A percentile compares a stretch with the other conserved stretches of the same genome.
Evolutionary conservation across 805 yeast genomes (phyloP).

Genomic region (Pichia deserticola): DNA sequence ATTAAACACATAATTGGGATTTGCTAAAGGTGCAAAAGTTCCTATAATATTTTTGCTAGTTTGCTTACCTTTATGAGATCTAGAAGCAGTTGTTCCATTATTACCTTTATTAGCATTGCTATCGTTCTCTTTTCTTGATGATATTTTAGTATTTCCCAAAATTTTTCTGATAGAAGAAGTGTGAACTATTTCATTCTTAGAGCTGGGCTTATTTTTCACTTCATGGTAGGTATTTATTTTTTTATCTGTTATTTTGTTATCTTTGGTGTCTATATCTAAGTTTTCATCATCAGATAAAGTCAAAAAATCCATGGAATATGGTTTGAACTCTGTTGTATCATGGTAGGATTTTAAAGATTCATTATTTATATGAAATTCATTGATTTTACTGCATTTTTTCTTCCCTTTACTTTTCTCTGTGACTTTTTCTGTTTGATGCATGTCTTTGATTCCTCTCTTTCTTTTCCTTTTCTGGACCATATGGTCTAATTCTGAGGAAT

Average conservation of each 20-base stretch:
- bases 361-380: neutral
- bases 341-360: neutral
- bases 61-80: neutral
- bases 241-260: too few relatives aligned
- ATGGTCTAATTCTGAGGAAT: conserved; percentile 12
- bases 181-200: too few relatives aligned
- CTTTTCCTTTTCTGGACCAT: conserved; percentile 12
- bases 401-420: neutral
- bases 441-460: neutral
- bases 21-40: conserved; percentile 6
- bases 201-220: neutral
- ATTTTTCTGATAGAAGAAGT: too few relatives aligned
- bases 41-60: neutral
- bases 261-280: neutral
- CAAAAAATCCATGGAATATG: conserved; percentile 4
- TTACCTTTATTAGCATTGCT: too few relatives aligned
- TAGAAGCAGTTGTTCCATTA: too few relatives aligned
- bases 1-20: conserved; percentile 16
- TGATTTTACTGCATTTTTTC: neutral
- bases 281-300: conserved; percentile 8
- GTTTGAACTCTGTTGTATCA: neutral
- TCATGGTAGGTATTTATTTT: too few relatives aligned
- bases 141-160: too few relatives aligned
- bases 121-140: neutral
- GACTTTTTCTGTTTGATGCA: too few relatives aligned